A percentile compares a stretch with the other conserved stretches of the same genome.
Conservation (phyloP, 352 stramenopile genomes). For the Globisporangium mamillatum region DNA sequence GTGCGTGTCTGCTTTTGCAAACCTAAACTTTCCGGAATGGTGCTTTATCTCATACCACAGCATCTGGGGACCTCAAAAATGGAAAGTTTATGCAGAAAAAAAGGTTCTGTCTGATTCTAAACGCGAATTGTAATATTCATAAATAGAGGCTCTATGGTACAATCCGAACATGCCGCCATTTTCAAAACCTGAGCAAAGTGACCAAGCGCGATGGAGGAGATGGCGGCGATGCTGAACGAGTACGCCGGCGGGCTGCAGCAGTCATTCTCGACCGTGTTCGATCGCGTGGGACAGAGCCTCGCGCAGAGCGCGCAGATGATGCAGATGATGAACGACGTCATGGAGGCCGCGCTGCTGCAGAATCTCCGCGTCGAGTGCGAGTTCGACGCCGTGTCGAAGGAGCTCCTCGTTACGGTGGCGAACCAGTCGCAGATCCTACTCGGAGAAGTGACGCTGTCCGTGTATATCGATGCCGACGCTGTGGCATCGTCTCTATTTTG, state of each 20-base stretch:
- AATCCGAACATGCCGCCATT: not conserved
- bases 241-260: constrained; percentile 63
- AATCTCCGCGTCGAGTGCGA: constrained; percentile 36
- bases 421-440: constrained; percentile 67
- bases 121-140: not conserved
- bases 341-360: constrained; percentile 75
- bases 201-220: constrained; percentile 49
- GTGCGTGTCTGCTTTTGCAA: not conserved
- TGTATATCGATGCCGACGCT: constrained; percentile 15
- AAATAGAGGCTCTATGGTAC: not conserved
- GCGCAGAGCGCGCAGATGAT: constrained; percentile 68
- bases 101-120: not conserved
- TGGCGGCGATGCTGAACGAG: constrained; percentile 57
- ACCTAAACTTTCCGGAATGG: not conserved
- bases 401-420: constrained; percentile 32
- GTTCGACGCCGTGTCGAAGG: constrained; percentile 20
- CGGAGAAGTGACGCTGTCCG: constrained; percentile 25
- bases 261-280: constrained; percentile 69
- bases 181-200: not conserved
- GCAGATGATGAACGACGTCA: constrained; percentile 84
- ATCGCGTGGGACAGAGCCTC: constrained; percentile 65
- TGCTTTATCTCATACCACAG: not conserved
- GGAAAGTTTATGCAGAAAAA: not conserved
- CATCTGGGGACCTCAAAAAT: not conserved
- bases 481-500: not conserved